These are phyloP conservation scores for Tuber aestivum DNA, from an alignment of 495 filamentous ascomycete species.

Conservation along the genomic window DNA sequence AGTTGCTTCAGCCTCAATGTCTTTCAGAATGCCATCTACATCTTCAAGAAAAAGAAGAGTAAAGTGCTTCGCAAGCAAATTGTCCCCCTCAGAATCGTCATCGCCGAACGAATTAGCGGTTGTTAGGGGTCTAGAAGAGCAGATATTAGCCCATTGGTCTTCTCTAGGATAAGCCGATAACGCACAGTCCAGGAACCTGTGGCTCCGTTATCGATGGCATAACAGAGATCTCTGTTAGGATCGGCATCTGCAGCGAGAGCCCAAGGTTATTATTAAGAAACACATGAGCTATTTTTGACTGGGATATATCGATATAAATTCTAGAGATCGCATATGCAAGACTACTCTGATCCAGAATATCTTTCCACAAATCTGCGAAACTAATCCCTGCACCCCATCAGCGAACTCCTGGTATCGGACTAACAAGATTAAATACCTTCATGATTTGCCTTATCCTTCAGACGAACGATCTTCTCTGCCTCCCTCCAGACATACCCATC, in stretches of 20 bases:
- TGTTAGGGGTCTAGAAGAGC: slow-evolving; percentile 50
- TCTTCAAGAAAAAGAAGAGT: slow-evolving; percentile 79
- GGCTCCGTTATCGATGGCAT: slow-evolving; percentile 62
- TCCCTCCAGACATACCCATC: slow-evolving; percentile 84
- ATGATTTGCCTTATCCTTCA: slow-evolving; percentile 74
- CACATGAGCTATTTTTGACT: slow-evolving; percentile 71
- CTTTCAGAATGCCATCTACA: slow-evolving; percentile 70
- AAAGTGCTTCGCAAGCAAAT: slow-evolving; percentile 72
- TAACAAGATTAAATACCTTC: slow-evolving; percentile 52
- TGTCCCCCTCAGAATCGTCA: slow-evolving; percentile 51
- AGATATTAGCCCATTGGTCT: slow-evolving; percentile 6
- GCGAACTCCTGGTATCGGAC: not conserved
- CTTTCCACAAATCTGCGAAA: slow-evolving; percentile 51
- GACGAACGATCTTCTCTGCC: slow-evolving; percentile 64
- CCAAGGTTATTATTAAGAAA: slow-evolving; percentile 55
- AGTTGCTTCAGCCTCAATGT: slow-evolving; percentile 70
- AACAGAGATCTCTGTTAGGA: slow-evolving; percentile 66
- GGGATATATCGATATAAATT: slow-evolving; percentile 71
- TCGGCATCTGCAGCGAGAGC: slow-evolving; percentile 80
- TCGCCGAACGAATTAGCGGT: slow-evolving; percentile 69
- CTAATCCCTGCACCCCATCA: slow-evolving; percentile 22
- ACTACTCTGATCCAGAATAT: slow-evolving; percentile 69
- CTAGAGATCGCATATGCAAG: slow-evolving; percentile 76
- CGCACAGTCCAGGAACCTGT: slow-evolving; percentile 66
- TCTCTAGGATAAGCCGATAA: slow-evolving; percentile 6